Evolutionary conservation across 768 basidiomycete species (phyloP).

Genomic region (Scleroderma citrinum): DNA sequence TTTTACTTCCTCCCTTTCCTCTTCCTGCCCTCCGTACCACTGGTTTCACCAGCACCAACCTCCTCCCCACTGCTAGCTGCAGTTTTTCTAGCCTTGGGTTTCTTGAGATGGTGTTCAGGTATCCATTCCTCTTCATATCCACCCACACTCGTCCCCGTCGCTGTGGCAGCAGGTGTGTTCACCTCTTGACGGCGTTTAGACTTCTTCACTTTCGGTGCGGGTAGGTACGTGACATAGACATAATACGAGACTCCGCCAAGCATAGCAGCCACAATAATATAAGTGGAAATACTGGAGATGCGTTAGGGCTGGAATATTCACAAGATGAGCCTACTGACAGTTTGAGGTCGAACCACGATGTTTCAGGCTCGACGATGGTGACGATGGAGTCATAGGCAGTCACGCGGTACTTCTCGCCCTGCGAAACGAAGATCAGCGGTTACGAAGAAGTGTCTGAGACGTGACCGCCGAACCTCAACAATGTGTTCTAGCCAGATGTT

Average conservation of each 20-base stretch:
- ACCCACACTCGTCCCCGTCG: conserved; percentile 59
- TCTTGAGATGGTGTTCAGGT: conserved; percentile 81
- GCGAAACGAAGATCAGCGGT: not conserved
- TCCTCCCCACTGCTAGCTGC: conserved; percentile 58
- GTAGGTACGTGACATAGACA: conserved; percentile 59
- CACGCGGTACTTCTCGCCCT: conserved; percentile 58
- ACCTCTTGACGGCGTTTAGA: conserved; percentile 37
- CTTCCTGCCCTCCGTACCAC: conserved; percentile 47
- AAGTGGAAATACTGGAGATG: conserved; percentile 52
- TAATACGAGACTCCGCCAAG: conserved; percentile 61
- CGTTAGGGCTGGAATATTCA: not conserved
- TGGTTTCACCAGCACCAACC: conserved; percentile 58
- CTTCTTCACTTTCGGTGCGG: conserved; percentile 50
- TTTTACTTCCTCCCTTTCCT: conserved; percentile 47
- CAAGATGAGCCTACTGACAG: conserved; percentile 45
- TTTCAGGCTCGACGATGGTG: conserved; percentile 73
- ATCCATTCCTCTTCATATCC: conserved; percentile 90
- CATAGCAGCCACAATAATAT: conserved; percentile 59
- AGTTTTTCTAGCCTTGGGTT: conserved; percentile 47
- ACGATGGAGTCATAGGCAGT: conserved; percentile 71
- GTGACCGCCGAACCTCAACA: conserved; percentile 43
- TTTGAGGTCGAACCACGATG: conserved; percentile 73
- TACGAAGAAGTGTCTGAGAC: not conserved
- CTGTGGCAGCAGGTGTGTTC: conserved; percentile 50
- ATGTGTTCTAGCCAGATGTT: conserved; percentile 72